Base-by-base conservation (phyloP, 805 yeast genomes). In the Pichia nanzhaoensis region DNA sequence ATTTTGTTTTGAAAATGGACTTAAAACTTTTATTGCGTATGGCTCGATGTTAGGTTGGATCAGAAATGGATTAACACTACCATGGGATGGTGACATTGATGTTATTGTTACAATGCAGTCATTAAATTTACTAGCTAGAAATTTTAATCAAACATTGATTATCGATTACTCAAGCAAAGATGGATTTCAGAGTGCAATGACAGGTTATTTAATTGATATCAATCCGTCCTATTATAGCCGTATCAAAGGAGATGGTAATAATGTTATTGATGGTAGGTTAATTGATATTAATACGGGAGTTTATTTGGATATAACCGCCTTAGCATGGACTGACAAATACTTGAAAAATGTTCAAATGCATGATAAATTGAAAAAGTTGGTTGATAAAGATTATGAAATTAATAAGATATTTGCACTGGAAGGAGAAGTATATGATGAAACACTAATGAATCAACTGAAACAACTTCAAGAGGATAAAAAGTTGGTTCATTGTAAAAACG, bases 31-130 rank as follows among this genome's bases (percentile, higher is more conserved):
- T 84, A 67, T 80, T 31, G 76, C 81, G 5, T 83, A 79, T 58
- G 86, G 86, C 2, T 66, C 83, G 9, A 63, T 80, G 47, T 66
- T 80, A 22, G 80, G 82, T 7, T 80, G 80, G 75, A 72, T 74
- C 51, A 78, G 77, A 71, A 77, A 75, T 55, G 83, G 82, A 1
- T 57, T 75, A 47, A 63, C 68, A 5, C 65, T 80, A 50, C 80
- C 81, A 7, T 80, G 82, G 82, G 85, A 79, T 57, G 65, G 67
- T 37, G 84, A 79, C 54, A 61, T 76, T 30, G 84, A 80, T 61
- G 81, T 77, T n/a, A 82, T 78, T 54, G 63, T 79, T 55, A 73
- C 83, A 1, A 71, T 74, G 47, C 54, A 51, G 2, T 72, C 74
- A 32, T 55, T 77, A 41, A 61, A 64, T 40, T 56, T 51, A 33